Evolutionary conservation across 1,284 basidiomycete genomes (phyloP), one percentile per base, ranked within the genome.

Genomic region (Dichomitus squalens): DNA sequence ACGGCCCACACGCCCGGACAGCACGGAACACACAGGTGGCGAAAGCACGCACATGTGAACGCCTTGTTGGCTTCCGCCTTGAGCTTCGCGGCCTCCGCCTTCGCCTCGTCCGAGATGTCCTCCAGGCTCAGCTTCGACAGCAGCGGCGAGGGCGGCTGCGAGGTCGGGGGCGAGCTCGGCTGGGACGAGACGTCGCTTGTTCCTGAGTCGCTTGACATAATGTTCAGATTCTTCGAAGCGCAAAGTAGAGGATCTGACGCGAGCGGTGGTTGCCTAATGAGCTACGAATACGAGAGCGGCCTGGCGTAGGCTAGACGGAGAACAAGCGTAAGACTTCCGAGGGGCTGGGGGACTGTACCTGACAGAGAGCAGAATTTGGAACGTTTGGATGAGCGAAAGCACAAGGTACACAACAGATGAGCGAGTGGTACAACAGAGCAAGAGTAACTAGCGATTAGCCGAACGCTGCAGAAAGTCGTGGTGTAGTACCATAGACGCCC

Each of bases 61-160:
- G 92, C 90, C 67, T 88, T 87, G 77, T 97, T 97, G 11, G 95
- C 95, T 63, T 90, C 80, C 7, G 79, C 82, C 74, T 97, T 98
- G 57, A 96, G 71, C 65, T 79, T 80, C 7, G 81, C 73, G 4
- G 93, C 92, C 67, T 84, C 80, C 36, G 79, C 79, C 68, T 78
- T 85, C 63, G 92, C 89, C 60, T 86, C 80, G 44, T 90, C 87
- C 0, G 90, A 84, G 53, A 92, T 78, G 61, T 83, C 81, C 58
- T 73, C 73, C 18, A 86, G 65, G 35, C 63, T 76, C 21, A 88
- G 72, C 4, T 76, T 75, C 47, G 80, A 73, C 11, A 87, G 68
- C 53, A 81, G 75, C 5, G 88, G 84, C 21, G 88, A 87, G 20
- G 85, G 79, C 3, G 78, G 76, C 35, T 79, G 75, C 6, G 85